A percentile compares a stretch with the other conserved stretches of the same genome.
These are phyloP conservation scores for Dendrobium officinale DNA, from an alignment of 106 monocot genomes.

Conservation along the genomic window DNA sequence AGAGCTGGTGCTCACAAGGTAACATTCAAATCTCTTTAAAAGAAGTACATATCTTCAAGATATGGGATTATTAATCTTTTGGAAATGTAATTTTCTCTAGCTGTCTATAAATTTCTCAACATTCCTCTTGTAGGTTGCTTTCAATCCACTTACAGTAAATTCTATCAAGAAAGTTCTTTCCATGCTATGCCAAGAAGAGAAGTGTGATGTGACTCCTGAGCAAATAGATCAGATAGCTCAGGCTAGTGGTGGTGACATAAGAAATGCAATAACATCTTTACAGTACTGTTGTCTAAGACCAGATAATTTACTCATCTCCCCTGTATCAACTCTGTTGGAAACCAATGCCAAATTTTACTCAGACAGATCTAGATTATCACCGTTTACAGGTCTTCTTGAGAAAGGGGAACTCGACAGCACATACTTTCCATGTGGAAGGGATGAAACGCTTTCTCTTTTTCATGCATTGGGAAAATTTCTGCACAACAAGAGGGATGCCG, in stretches of 20 bases:
- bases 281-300: constrained; percentile 68
- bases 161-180: constrained; percentile 79
- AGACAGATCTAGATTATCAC: constrained; percentile 3
- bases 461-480: constrained; percentile 98
- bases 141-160: constrained; percentile 82
- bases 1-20: constrained; percentile 88
- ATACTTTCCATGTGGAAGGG: constrained; percentile 52
- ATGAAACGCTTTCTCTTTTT: constrained; percentile 77
- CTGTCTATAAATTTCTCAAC: background rate
- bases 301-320: background rate
- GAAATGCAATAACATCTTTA: constrained; percentile 83
- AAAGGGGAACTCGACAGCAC: constrained; percentile 1
- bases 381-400: constrained; percentile 9
- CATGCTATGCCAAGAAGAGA: constrained; percentile 63
- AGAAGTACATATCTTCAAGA: background rate
- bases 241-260: constrained; percentile 83
- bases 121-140: constrained; percentile 48
- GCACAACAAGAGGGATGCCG: constrained; percentile 80
- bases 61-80: background rate
- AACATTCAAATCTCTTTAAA: constrained; percentile 1
- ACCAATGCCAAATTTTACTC: constrained; percentile 9
- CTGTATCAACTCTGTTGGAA: constrained; percentile 7
- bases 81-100: background rate
- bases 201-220: constrained; percentile 36
- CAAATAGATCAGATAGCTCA: constrained; percentile 61